phyloP scores from a whole-genome alignment of 768 basidiomycete genomes.

The Clavaria fumosa region DNA sequence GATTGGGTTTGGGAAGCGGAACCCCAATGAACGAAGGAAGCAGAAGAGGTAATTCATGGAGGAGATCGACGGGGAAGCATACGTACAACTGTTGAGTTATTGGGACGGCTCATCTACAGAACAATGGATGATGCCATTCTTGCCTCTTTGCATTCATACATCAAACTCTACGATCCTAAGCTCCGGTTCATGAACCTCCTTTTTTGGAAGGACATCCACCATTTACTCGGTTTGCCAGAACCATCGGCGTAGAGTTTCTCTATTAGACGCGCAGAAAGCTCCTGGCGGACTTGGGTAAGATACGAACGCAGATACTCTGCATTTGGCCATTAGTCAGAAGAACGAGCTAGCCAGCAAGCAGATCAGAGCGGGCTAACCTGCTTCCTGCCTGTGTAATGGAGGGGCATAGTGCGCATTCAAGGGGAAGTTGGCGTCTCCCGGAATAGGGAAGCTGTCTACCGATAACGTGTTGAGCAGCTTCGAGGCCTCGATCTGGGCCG shows the following conservation, averaged over 20 bases:
- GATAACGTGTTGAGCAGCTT: slow-evolving; percentile 85
- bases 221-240: slow-evolving; percentile 91
- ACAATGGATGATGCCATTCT: no score
- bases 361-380: slow-evolving; percentile 36
- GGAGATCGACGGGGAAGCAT: no score
- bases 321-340: slow-evolving; percentile 8
- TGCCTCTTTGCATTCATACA: no score
- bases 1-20: slow-evolving; percentile 77
- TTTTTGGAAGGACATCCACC: slow-evolving; percentile 99
- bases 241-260: slow-evolving; percentile 88
- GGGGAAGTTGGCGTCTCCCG: slow-evolving; percentile 91
- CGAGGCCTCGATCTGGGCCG: slow-evolving; percentile 68
- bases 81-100: no score
- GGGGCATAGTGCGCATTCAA: slow-evolving; percentile 84
- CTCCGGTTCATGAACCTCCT: slow-evolving; percentile 91
- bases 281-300: slow-evolving; percentile 85
- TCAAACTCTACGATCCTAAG: slow-evolving; percentile 51
- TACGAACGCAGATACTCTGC: slow-evolving; percentile 83
- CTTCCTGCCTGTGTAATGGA: slow-evolving; percentile 60
- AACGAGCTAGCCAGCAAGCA: neutral
- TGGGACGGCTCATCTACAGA: no score
- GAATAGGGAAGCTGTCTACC: slow-evolving; percentile 86
- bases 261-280: slow-evolving; percentile 72
- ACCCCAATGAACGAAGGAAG: slow-evolving; percentile 72
- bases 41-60: slow-evolving; percentile 24